Evolutionary conservation across 345 rosid genomes (phyloP).

Genomic region (Melaleuca quinquenervia): DNA sequence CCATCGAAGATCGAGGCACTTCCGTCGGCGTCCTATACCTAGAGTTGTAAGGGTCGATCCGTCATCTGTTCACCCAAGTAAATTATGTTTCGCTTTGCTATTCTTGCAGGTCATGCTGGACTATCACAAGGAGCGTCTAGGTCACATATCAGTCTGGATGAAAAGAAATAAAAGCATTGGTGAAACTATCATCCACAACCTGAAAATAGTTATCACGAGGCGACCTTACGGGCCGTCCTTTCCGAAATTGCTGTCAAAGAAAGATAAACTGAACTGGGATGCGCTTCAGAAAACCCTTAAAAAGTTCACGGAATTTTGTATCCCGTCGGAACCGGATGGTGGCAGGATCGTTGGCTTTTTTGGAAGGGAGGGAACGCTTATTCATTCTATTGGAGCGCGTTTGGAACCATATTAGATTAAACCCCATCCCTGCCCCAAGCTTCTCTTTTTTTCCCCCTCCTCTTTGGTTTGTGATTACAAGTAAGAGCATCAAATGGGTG

Average conservation of each 20-base stretch:
- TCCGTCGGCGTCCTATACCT: background rate
- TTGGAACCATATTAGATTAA: no score
- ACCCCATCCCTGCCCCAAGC: no score
- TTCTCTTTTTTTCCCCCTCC: no score
- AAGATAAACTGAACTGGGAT: no score
- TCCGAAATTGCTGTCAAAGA: background rate
- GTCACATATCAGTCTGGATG: background rate
- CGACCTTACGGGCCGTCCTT: background rate
- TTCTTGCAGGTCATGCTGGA: background rate
- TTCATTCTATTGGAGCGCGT: no score
- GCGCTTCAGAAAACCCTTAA: no score
- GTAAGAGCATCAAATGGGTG: no score
- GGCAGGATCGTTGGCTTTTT: no score
- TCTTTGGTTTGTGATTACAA: no score
- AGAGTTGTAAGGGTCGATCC: background rate
- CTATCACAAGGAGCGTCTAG: background rate
- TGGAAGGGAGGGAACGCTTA: no score
- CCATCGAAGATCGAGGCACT: background rate
- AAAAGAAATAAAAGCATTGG: accelerated
- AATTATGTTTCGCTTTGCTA: background rate
- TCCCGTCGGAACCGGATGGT: no score
- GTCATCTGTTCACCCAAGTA: background rate
- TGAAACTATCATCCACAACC: background rate
- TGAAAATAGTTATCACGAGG: background rate
- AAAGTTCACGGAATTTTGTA: no score